Conservation (phyloP, 140 eudicot genomes). For the Erigeron philadelphicus region DNA sequence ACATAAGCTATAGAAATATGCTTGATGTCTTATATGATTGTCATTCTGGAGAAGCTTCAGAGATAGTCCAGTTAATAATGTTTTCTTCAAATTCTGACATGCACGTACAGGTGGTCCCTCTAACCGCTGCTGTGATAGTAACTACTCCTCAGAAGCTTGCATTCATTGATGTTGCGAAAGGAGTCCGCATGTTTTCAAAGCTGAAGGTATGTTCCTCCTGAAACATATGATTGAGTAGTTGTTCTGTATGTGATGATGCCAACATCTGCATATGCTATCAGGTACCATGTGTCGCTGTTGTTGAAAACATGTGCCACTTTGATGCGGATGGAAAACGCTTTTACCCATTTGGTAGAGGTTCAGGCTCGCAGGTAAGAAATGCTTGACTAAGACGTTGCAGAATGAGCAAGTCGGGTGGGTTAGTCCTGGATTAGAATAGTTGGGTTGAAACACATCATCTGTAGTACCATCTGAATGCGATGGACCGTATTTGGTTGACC, state of each 20-base stretch:
- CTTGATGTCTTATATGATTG: slow-evolving; percentile 15
- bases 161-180: slow-evolving; percentile 97
- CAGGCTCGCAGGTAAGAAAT: slow-evolving; percentile 86
- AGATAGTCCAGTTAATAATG: neutral
- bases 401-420: neutral
- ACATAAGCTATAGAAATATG: neutral
- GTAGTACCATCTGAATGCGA: neutral
- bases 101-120: slow-evolving; percentile 74
- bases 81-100: neutral
- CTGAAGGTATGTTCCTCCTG: slow-evolving; percentile 53
- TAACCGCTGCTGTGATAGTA: slow-evolving; percentile 97
- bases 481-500: neutral
- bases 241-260: slow-evolving; percentile 11
- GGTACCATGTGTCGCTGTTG: slow-evolving; percentile 99
- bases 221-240: neutral
- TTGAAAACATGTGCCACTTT: slow-evolving; percentile 99
- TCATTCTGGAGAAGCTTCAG: neutral
- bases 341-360: slow-evolving; percentile 98
- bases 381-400: slow-evolving; percentile 4
- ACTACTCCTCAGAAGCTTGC: slow-evolving; percentile 99
- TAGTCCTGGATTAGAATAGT: neutral
- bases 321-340: slow-evolving; percentile 98
- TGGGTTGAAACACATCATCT: neutral
- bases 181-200: slow-evolving; percentile 98
- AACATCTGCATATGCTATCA: slow-evolving; percentile 26